Percentiles rank a stretch among this genome's conserved stretches.
phyloP scores from a whole-genome alignment of 2,329 filamentous ascomycete genomes.

The Pseudocercospora vitis region DNA sequence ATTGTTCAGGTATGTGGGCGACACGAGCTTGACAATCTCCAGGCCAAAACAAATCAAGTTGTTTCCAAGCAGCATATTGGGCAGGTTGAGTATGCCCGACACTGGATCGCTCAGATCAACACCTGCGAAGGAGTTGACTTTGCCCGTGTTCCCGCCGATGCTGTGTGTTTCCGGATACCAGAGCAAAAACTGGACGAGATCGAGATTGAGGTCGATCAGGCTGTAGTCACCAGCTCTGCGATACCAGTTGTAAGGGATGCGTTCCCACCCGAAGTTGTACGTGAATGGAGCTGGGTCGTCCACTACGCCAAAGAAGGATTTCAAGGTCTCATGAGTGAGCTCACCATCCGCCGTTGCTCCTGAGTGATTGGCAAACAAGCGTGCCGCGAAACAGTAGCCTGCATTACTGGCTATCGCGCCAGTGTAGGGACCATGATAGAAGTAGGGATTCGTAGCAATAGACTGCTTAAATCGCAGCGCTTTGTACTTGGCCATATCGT shows the following conservation, averaged over 20 bases:
- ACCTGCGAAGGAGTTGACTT: constrained; percentile 8
- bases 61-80: neutral
- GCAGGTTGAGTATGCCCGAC: constrained; percentile 6
- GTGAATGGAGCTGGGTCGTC: constrained; percentile 11
- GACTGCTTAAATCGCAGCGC: neutral
- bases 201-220: constrained; percentile 2
- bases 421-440: constrained; percentile 1
- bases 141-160: constrained; percentile 6
- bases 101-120: constrained; percentile 9
- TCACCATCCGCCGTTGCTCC: constrained; percentile 1
- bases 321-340: constrained; percentile 7
- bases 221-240: neutral
- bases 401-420: constrained; percentile 5
- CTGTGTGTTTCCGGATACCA: constrained; percentile 7
- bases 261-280: constrained; percentile 9
- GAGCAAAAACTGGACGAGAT: constrained; percentile 1
- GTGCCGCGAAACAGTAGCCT: neutral
- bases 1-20: constrained; percentile 10
- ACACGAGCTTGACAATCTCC: constrained; percentile 2
- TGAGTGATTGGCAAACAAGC: constrained; percentile 5
- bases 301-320: constrained; percentile 5
- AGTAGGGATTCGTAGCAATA: constrained; percentile 2
- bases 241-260: constrained; percentile 13
- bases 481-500: neutral
- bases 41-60: constrained; percentile 10